Percentiles rank a stretch among this genome's conserved stretches.
phyloP scores from a whole-genome alignment of 2,329 filamentous ascomycete species.

The Fusarium verticillioides region DNA sequence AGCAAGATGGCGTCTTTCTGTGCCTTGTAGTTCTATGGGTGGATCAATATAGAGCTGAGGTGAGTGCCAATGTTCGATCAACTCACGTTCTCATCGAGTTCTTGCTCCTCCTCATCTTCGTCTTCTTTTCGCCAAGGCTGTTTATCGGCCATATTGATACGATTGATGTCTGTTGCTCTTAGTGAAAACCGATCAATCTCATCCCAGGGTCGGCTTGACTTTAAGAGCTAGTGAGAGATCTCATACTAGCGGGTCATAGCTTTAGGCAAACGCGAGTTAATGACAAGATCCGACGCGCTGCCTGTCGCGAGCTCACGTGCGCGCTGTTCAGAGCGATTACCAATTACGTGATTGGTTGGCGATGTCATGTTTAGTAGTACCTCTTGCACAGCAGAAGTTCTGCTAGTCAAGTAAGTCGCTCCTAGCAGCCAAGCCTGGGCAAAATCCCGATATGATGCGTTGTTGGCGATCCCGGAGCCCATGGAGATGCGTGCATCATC shows the following conservation, averaged over 20 bases:
- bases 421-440: constrained; percentile 8
- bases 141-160: constrained; percentile 49
- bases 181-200: constrained; percentile 8
- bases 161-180: constrained; percentile 8
- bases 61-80: constrained; percentile 1
- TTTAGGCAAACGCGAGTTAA: constrained; percentile 49
- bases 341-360: constrained; percentile 43
- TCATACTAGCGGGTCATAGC: constrained; percentile 41
- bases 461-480: constrained; percentile 40
- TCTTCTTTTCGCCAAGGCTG: constrained; percentile 62
- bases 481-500: constrained; percentile 44
- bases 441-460: constrained; percentile 39
- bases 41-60: constrained; percentile 21
- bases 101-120: constrained; percentile 72
- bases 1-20: constrained; percentile 99
- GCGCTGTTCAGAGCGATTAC: constrained; percentile 25
- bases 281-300: constrained; percentile 37
- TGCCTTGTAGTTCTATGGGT: constrained; percentile 80
- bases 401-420: neutral
- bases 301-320: constrained; percentile 49
- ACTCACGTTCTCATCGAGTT: constrained; percentile 71
- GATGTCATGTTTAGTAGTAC: constrained; percentile 22
- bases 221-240: constrained; percentile 39
- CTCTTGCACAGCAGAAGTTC: neutral
- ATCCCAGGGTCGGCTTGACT: constrained; percentile 34